Evolutionary conservation across 495 filamentous ascomycete species (phyloP), one percentile per base, ranked within the genome.

Genomic region (Penicillium paradoxum): DNA sequence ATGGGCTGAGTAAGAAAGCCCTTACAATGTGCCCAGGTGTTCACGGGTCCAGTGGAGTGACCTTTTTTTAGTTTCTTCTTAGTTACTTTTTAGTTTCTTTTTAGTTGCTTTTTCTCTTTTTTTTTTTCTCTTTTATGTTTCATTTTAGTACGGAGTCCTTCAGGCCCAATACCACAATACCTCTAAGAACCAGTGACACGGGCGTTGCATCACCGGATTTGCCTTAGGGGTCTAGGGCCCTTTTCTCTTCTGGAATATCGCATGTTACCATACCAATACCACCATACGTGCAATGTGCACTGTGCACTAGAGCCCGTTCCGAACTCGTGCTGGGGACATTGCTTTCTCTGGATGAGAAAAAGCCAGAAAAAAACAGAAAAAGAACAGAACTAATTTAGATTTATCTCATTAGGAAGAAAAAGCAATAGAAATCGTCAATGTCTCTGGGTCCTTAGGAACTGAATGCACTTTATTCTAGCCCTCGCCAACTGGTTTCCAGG

Each of bases 141-240:
- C 32, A 2, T 14, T 33, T 33, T 33, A 2, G 25, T 11, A 9
- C 10, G 10, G 29, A 32, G 9, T 11, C 4, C 29, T 7, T 2
- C 6, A 32, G 10, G 10, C 29, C 29, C 29, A 32, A 32, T 32
- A 36, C 11, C 6, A 10, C 18, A 19, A n/a, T 19, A 45, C 42
- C 5, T 10, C 3, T 14, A 15, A 47, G 38, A 49, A 34, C 49
- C 32, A 57, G 62, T 61, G 57, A 64, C 55, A 61, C 57, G 57
- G 57, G 49, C 53, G 60, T 64, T 66, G 63, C 60, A 66, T 66
- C 59, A 64, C 61, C 41, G 47, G 41, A 46, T 45, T 45, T 33
- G 45, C 45, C 32, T 36, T 18, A 39, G 17, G 46, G 46, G 46
- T 49, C 46, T 62, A 50, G 40, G 57, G 49, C 39, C 49, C 22